Evolutionary conservation across 2,329 filamentous ascomycete genomes (phyloP).

Genomic region (Xylaria sp.): DNA sequence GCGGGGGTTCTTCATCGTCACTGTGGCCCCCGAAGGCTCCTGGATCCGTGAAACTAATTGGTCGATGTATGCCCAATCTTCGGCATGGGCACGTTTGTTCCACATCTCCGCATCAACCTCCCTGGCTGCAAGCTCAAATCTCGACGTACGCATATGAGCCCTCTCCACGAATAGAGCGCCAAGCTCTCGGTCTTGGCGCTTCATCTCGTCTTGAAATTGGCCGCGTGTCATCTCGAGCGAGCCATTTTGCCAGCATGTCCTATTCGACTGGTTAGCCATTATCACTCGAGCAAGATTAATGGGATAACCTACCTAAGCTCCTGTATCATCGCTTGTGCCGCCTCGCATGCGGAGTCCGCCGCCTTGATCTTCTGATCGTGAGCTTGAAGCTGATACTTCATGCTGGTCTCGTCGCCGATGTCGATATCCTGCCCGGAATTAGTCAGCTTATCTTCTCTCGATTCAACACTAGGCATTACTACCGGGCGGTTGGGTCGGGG

Average conservation of each 20-base stretch:
- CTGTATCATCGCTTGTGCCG: slow-evolving; percentile 15
- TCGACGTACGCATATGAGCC: slow-evolving; percentile 18
- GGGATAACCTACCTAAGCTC: slow-evolving; percentile 15
- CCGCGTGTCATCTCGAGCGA: slow-evolving; percentile 12
- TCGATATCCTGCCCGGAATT: slow-evolving; percentile 12
- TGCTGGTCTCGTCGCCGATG: slow-evolving; percentile 11
- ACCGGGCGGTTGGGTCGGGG: slow-evolving; percentile 5
- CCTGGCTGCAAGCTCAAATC: slow-evolving; percentile 17
- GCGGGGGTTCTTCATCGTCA: slow-evolving; percentile 10
- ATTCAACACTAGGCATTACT: slow-evolving; percentile 12
- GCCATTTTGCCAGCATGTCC: slow-evolving; percentile 7
- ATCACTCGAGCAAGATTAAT: slow-evolving; percentile 13
- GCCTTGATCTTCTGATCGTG: slow-evolving; percentile 16
- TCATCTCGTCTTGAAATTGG: slow-evolving; percentile 10
- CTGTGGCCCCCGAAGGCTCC: slow-evolving; percentile 9
- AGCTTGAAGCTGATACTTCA: slow-evolving; percentile 20
- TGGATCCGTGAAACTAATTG: background rate
- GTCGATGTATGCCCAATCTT: slow-evolving; percentile 19
- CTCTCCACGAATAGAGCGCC: slow-evolving; percentile 12
- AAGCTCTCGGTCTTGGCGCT: slow-evolving; percentile 14
- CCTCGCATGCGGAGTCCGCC: slow-evolving; percentile 14
- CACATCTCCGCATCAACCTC: slow-evolving; percentile 17
- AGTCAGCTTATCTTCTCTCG: slow-evolving; percentile 15
- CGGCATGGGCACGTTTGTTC: slow-evolving; percentile 18
- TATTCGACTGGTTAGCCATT: slow-evolving; percentile 15